Evolutionary conservation across 176 grass and related monocot genomes (phyloP).

Genomic region (Oryza officinalis): DNA sequence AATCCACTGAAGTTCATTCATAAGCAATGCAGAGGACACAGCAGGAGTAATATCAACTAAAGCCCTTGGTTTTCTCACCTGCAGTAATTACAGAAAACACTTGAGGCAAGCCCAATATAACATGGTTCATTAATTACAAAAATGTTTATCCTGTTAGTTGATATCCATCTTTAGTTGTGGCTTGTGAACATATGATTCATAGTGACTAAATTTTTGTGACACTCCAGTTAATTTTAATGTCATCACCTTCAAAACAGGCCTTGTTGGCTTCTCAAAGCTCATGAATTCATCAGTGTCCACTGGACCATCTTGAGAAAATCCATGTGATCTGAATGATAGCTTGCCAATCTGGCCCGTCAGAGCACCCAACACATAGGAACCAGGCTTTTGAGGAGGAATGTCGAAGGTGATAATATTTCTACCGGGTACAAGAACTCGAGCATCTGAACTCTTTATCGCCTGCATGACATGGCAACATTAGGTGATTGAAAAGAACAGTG

Average conservation of each 20-base stretch:
- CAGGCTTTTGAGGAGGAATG: conserved; percentile 93
- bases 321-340: conserved; percentile 93
- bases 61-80: conserved; percentile 95
- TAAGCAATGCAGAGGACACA: conserved; percentile 85
- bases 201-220: neutral
- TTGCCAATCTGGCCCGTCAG: conserved; percentile 98
- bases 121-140: neutral
- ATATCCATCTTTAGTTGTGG: neutral
- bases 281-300: conserved; percentile 91
- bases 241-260: conserved; percentile 92
- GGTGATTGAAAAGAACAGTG: conserved; percentile 25
- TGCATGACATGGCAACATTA: conserved; percentile 54
- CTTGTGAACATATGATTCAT: conserved; percentile 22
- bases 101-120: conserved; percentile 9
- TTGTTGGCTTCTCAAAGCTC: conserved; percentile 96
- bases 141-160: neutral
- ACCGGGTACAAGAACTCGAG: conserved; percentile 79
- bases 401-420: conserved; percentile 78
- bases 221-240: conserved; percentile 4
- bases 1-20: conserved; percentile 98
- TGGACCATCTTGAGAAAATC: conserved; percentile 93
- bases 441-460: conserved; percentile 76
- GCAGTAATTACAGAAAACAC: conserved; percentile 9
- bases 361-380: conserved; percentile 93
- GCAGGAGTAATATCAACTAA: conserved; percentile 91